phyloP scores from a whole-genome alignment of 2,329 filamentous ascomycete genomes.

The Coniochaeta prunicola region DNA sequence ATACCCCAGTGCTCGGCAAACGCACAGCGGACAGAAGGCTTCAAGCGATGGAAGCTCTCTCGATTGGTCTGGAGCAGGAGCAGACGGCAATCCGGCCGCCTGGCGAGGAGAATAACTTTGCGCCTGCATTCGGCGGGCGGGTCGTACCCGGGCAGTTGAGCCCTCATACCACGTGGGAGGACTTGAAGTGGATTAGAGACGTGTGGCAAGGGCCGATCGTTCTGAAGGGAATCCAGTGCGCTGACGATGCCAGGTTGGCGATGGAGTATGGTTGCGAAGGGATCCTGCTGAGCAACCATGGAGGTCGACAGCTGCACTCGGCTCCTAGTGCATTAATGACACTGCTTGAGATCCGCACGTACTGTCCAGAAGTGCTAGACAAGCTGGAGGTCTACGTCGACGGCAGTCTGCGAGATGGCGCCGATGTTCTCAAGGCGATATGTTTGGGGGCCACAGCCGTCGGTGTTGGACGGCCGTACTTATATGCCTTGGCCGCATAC shows the following conservation, averaged over 20 bases:
- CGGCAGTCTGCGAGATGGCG: constrained; percentile 36
- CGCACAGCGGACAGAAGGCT: constrained; percentile 13
- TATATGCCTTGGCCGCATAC: constrained; percentile 41
- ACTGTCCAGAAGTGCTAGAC: constrained; percentile 33
- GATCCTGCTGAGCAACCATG: constrained; percentile 24
- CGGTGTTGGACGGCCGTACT: constrained; percentile 41
- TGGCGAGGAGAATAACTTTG: constrained; percentile 6
- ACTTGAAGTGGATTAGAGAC: constrained; percentile 11
- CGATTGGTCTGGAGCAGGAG: constrained; percentile 7
- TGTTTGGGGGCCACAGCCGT: constrained; percentile 38
- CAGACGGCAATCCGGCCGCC: background rate
- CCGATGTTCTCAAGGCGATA: constrained; percentile 39
- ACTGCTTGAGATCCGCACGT: constrained; percentile 35
- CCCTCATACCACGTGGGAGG: constrained; percentile 12
- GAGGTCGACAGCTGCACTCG: constrained; percentile 41
- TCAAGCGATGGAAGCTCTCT: constrained; percentile 10
- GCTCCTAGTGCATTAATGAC: constrained; percentile 34
- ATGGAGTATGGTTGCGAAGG: constrained; percentile 33
- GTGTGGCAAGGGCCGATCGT: constrained; percentile 26
- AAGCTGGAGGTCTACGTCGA: constrained; percentile 39
- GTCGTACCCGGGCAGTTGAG: constrained; percentile 6
- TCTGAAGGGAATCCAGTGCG: constrained; percentile 29
- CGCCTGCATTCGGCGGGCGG: constrained; percentile 6
- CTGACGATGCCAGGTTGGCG: constrained; percentile 22
- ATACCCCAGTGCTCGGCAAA: constrained; percentile 25